Evolutionary conservation across 345 rosid species (phyloP).

Genomic region (thale cress (Arabidopsis thaliana)): TAIR10.1 NC_003075.7:11666501-11667000

Average conservation of each 20-base stretch:
- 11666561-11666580: conserved; percentile 24
- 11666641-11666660: conserved; percentile 1
- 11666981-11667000: background rate
- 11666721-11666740: background rate
- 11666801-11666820: no score
- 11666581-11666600: conserved; percentile 36
- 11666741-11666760: background rate
- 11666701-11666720: background rate
- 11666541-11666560: conserved; percentile 73
- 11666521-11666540: conserved; percentile 10
- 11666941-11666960: no score
- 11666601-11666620: conserved; percentile 5
- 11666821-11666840: background rate
- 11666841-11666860: no score
- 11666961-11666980: no score
- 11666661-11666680: conserved; percentile 13
- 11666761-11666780: background rate
- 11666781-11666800: background rate
- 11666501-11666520: background rate
- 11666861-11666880: background rate
- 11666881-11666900: no score
- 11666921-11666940: background rate
- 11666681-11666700: conserved; percentile 3
- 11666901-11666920: no score
- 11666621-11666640: conserved; percentile 40